Base-by-base conservation (phyloP, 768 basidiomycete genomes). In the Panellus pusillus region DNA sequence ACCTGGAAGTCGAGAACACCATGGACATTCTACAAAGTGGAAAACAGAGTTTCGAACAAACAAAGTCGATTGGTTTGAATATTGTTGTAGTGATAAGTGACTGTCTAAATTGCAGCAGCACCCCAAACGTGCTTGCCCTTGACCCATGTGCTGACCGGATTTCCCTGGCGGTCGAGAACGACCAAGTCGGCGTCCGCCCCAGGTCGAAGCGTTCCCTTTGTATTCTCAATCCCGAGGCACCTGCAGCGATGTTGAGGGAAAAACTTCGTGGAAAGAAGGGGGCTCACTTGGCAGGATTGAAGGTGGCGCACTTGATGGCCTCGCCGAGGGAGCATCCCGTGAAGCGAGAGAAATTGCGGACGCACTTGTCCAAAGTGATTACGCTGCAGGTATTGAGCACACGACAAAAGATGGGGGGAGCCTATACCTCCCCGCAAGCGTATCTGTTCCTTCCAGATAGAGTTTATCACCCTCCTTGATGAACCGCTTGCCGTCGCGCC, bases 121-220 rank as follows among this genome's bases (percentile, higher is more conserved):
- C 63, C 72, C 89, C 89, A 93, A 8, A 85, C 86, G 63, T 86
- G 77, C 67, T 78, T 82, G 6, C 91, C 93, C 59, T 73, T 80
- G 17, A 93, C 84, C 89, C 89, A 91, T 12, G 89, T 89, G 56
- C 79, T 80, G 32, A 85, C 69, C 14, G 89, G 83, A 43, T 76
- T 72, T 4, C 91, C 90, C 44, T 78, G 74, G 51, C 78, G 74
- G 64, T 90, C 84, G 42, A 93, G 78, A 24, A 94, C 82, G 36
- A 86, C 81, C 35, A 96, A 71, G 70, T 96, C 93, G 9, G 92
- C 93, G 66, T 94, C 89, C 28, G 84, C 89, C n/a, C 90, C 92
- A 1, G 87, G 72, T 44, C 86, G 79, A 19, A 95, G 73, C 17
- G 87, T 87, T 19, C 93, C 93, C 71, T 94, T 96, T 61, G 72